Evolutionary conservation across 352 stramenopile genomes (phyloP).

Genomic region (Globisporangium lucens): DNA sequence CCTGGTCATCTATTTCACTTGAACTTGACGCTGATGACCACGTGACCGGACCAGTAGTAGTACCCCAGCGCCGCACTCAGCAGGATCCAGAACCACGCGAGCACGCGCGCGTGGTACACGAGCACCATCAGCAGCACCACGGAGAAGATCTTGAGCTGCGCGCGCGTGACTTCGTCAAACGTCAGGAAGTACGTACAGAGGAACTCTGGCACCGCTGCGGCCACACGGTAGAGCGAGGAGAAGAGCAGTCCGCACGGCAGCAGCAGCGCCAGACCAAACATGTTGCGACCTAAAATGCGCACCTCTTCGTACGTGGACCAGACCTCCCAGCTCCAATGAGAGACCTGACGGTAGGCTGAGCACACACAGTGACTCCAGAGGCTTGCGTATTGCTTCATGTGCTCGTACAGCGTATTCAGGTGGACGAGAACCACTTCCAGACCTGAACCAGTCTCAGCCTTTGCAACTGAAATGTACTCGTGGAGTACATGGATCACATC

Average conservation of each 20-base stretch:
- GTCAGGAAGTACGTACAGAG: slow-evolving; percentile 24
- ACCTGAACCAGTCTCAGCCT: background rate
- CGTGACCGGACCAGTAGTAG: slow-evolving; percentile 56
- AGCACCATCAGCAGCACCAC: slow-evolving; percentile 20
- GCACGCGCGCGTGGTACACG: slow-evolving; percentile 32
- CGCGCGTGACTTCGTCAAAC: slow-evolving; percentile 40
- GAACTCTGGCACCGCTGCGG: slow-evolving; percentile 25
- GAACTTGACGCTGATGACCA: slow-evolving; percentile 26
- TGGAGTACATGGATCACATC: background rate
- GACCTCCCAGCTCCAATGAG: slow-evolving; percentile 11
- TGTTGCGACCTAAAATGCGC: slow-evolving; percentile 28
- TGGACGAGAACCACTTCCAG: background rate
- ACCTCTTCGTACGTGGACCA: slow-evolving; percentile 37
- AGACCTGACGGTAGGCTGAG: slow-evolving; percentile 1
- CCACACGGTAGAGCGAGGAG: slow-evolving; percentile 27
- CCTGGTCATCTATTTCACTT: slow-evolving; percentile 3
- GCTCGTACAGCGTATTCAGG: background rate
- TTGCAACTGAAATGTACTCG: background rate
- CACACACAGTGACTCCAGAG: background rate
- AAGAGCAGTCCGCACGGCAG: slow-evolving; percentile 23
- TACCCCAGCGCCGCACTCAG: slow-evolving; percentile 22
- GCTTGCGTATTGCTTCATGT: background rate
- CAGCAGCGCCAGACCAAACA: slow-evolving; percentile 22
- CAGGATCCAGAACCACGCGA: slow-evolving; percentile 42
- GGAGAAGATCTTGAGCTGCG: slow-evolving; percentile 37